Percentiles rank a stretch among this genome's conserved stretches.
These are phyloP conservation scores for Manihot esculenta DNA, from an alignment of 441 rosid species.

Conservation along the genomic window DNA sequence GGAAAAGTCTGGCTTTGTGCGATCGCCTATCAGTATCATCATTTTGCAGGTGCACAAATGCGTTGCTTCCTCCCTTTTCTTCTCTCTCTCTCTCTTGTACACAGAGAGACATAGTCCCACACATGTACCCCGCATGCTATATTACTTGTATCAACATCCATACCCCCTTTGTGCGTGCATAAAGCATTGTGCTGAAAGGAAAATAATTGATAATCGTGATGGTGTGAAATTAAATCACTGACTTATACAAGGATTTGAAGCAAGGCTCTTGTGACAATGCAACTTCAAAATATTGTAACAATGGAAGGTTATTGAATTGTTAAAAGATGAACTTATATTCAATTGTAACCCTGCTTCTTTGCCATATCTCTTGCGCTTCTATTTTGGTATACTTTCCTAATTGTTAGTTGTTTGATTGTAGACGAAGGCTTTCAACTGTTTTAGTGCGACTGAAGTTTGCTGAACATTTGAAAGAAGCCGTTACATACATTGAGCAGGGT, in stretches of 20 bases:
- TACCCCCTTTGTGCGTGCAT: too few relatives aligned
- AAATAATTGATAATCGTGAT: not conserved
- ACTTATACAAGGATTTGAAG: not conserved
- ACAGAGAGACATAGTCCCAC: not conserved
- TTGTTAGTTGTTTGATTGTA: constrained; percentile 25
- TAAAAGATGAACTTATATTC: not conserved
- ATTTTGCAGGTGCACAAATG: constrained; percentile 63
- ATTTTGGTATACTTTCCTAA: not conserved
- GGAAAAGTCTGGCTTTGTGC: constrained; percentile 89
- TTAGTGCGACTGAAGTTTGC: constrained; percentile 71
- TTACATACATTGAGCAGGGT: constrained; percentile 89
- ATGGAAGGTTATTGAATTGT: not conserved
- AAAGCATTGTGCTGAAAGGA: too few relatives aligned
- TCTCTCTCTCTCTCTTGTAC: not conserved
- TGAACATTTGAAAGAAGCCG: constrained; percentile 84
- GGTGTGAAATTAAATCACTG: not conserved
- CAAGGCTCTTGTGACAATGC: not conserved
- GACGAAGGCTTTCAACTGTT: constrained; percentile 78
- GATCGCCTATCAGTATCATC: constrained; percentile 75
- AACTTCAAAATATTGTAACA: not conserved
- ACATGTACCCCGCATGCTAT: too few relatives aligned
- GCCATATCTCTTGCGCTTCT: not conserved
- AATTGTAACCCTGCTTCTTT: not conserved
- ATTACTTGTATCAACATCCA: too few relatives aligned
- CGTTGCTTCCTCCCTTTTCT: not conserved